A percentile compares a stretch with the other conserved stretches of the same genome.
phyloP scores from a whole-genome alignment of 2,329 filamentous ascomycete species.

The Tolypocladium cylindrosporum region DNA sequence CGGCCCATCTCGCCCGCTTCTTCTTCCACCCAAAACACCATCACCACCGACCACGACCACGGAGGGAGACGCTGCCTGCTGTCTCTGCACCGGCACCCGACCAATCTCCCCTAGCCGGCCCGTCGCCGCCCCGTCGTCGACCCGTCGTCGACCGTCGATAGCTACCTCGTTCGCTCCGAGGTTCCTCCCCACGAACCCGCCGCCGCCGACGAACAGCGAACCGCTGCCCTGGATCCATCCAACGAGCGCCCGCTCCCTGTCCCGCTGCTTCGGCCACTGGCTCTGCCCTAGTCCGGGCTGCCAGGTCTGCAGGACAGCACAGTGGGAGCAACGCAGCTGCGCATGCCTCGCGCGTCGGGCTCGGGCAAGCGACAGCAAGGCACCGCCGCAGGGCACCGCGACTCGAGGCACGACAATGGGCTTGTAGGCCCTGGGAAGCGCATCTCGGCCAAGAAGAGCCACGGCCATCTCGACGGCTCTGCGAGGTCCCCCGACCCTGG shows the following conservation, averaged over 20 bases:
- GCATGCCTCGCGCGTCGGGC: slow-evolving; percentile 53
- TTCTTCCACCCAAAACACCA: background rate
- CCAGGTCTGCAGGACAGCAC: slow-evolving; percentile 21
- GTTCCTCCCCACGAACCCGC: background rate
- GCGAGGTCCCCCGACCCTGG: slow-evolving; percentile 22
- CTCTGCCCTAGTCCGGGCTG: slow-evolving; percentile 23
- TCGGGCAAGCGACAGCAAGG: slow-evolving; percentile 53
- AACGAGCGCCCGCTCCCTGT: slow-evolving; percentile 8
- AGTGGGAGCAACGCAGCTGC: slow-evolving; percentile 26
- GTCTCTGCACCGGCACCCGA: background rate
- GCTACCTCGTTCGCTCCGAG: background rate
- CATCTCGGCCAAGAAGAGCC: slow-evolving; percentile 32
- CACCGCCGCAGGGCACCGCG: slow-evolving; percentile 53
- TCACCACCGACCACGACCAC: background rate
- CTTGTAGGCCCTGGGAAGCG: slow-evolving; percentile 52
- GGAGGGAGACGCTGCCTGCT: background rate
- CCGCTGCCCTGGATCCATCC: slow-evolving; percentile 5
- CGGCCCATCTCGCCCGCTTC: background rate
- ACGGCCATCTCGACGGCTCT: slow-evolving; percentile 31
- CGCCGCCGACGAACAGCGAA: background rate
- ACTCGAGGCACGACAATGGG: slow-evolving; percentile 78
- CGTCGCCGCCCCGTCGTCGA: background rate
- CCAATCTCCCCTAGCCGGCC: background rate
- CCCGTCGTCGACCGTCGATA: background rate
- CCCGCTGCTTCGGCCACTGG: slow-evolving; percentile 20